Evolutionary conservation across 257 asterid genomes (phyloP), one percentile per base, ranked within the genome.

Genomic region (Solanum acaule): DNA sequence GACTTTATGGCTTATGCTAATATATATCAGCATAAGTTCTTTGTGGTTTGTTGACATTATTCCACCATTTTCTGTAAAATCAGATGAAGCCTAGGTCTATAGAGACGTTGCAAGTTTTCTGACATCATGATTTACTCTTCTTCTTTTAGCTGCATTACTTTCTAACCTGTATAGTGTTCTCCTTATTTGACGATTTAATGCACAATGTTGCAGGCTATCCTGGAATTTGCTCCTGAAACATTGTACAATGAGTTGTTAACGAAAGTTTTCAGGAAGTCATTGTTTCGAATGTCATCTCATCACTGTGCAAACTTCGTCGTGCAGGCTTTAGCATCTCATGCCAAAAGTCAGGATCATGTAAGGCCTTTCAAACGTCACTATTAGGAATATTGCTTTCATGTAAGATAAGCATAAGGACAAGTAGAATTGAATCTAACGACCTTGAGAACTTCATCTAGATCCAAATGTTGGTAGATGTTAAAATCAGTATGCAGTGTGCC

Each of bases 301-400:
- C 92, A 91, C 63, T 95, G 94, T 87, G 99, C 93, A 79, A 96
- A 95, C 94, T 96, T 96, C 61, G 98, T 96, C 44, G 94, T 95
- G 88, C 99, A 97, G 92, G 98, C 99, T 87, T 94, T 97, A 88
- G 85, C 95, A 87, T 96, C 98, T 85, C 98, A 96, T 73, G 93
- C 96, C 75, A 94, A 95, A 92, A 92, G 81, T 89, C 93, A 90
- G 88, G 98, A 94, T 85, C 99, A 97, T 89, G 98, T 97, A 93
- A 29, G 94, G 89, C 86, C 81, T 79, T 27, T 40, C 42, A 87
- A 85, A 70, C 85, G 89, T 71, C 37, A 59, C 37, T 14, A 42
- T 88, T 90, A 10, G 63, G 37, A 59, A 82, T 86, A 31, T 49
- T 49, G 20, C 31, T 31, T 82, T 82, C 20, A 29, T 82, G 68